These are phyloP conservation scores for Myxozyma mucilagina DNA, from an alignment of 805 yeast genomes.

Conservation along the genomic window DNA sequence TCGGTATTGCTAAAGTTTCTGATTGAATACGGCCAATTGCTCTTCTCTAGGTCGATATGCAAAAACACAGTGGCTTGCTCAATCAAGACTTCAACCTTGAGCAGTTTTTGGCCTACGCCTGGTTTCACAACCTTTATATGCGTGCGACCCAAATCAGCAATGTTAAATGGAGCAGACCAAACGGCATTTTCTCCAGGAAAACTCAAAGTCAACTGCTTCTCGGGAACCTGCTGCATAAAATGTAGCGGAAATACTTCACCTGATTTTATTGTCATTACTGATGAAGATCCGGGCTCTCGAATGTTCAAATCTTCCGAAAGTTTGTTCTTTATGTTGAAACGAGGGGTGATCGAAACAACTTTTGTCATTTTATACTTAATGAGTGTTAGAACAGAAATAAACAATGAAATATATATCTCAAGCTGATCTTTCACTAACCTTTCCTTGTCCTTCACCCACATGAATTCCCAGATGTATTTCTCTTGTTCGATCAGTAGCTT, in stretches of 20 bases:
- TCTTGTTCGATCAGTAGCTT: slow-evolving; percentile 37
- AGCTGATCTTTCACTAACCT: slow-evolving; percentile 33
- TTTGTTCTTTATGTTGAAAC: slow-evolving; percentile 72
- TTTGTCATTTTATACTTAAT: slow-evolving; percentile 62
- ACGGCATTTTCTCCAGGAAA: slow-evolving; percentile 44
- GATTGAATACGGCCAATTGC: slow-evolving; percentile 89
- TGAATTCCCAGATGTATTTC: slow-evolving; percentile 77
- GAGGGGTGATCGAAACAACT: slow-evolving; percentile 76
- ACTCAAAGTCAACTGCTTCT: slow-evolving; percentile 62
- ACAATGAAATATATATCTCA: neutral
- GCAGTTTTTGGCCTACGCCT: slow-evolving; percentile 58
- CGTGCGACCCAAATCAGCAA: slow-evolving; percentile 81
- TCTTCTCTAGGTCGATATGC: slow-evolving; percentile 67
- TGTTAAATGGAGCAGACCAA: slow-evolving; percentile 79
- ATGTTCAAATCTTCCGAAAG: slow-evolving; percentile 58
- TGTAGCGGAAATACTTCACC: slow-evolving; percentile 43
- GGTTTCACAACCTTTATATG: slow-evolving; percentile 68
- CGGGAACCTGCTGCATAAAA: slow-evolving; percentile 54
- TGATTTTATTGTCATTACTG: slow-evolving; percentile 36
- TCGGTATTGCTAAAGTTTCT: slow-evolving; percentile 88
- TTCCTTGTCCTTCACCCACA: slow-evolving; percentile 81
- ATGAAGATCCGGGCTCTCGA: slow-evolving; percentile 67
- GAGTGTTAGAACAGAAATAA: neutral
- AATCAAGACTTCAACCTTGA: slow-evolving; percentile 71
- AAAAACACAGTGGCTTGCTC: slow-evolving; percentile 82